A percentile compares a stretch with the other conserved stretches of the same genome.
phyloP scores from a whole-genome alignment of 768 basidiomycete genomes.

The Kwoniella botswanensis region DNA sequence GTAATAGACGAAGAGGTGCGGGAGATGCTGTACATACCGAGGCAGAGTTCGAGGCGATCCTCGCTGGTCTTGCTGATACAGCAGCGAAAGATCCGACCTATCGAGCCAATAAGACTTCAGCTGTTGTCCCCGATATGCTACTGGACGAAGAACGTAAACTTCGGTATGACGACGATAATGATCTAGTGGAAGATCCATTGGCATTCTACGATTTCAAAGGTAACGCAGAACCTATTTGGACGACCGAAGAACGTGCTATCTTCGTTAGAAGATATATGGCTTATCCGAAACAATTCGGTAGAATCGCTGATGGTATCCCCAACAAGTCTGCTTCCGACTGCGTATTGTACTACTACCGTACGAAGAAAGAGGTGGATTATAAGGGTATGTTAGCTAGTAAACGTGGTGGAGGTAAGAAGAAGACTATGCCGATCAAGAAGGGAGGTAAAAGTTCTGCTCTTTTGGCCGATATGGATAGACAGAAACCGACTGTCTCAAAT shows the following conservation, averaged over 20 bases:
- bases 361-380: conserved; percentile 75
- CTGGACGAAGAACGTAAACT: conserved; percentile 24
- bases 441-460: conserved; percentile 45
- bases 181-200: conserved; percentile 73
- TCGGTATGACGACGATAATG: conserved; percentile 80
- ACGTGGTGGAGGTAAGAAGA: conserved; percentile 36
- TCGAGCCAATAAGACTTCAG: conserved; percentile 82
- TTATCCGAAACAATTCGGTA: conserved; percentile 93
- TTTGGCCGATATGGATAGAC: conserved; percentile 38
- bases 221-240: conserved; percentile 84
- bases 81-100: conserved; percentile 88
- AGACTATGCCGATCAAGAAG: conserved; percentile 42
- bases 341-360: conserved; percentile 90
- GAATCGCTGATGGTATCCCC: conserved; percentile 74
- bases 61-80: conserved; percentile 89
- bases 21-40: conserved; percentile 93
- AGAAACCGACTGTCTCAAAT: conserved; percentile 36
- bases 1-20: conserved; percentile 48
- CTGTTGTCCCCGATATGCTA: conserved; percentile 84
- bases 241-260: conserved; percentile 75
- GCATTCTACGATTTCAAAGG: conserved; percentile 73
- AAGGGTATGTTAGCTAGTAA: conserved; percentile 42
- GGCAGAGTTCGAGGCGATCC: conserved; percentile 95
- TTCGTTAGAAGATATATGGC: conserved; percentile 82
- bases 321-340: conserved; percentile 88